Percentiles rank a stretch among this genome's conserved stretches.
These are phyloP conservation scores for Colletotrichum liaoningense DNA, from an alignment of 2,329 filamentous ascomycete species.

Conservation along the genomic window DNA sequence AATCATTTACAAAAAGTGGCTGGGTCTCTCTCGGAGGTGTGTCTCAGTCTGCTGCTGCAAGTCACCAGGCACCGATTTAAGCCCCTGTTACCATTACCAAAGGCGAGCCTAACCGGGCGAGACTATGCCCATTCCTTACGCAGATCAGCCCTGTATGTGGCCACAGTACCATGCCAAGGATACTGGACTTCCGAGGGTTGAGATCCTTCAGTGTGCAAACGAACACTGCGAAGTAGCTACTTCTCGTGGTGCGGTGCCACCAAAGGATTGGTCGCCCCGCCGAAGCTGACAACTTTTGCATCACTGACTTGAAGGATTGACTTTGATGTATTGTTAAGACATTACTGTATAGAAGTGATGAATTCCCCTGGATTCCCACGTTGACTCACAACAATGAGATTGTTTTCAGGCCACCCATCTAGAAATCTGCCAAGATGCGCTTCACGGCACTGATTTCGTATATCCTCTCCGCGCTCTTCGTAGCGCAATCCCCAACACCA, in stretches of 20 bases:
- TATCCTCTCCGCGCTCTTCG: not conserved
- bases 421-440: not conserved
- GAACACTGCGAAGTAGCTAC: not conserved
- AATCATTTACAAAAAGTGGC: not conserved
- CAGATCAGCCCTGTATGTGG: not conserved
- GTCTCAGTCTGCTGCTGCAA: not conserved
- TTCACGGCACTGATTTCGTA: fast-evolving
- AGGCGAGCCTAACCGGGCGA: not conserved
- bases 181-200: not conserved
- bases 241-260: not conserved
- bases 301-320: not conserved
- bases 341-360: not conserved
- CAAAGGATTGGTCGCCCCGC: not conserved
- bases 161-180: not conserved
- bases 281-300: not conserved
- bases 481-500: not conserved
- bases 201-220: not conserved
- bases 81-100: not conserved
- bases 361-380: not conserved
- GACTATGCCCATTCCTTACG: not conserved
- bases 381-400: not conserved
- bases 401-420: not conserved
- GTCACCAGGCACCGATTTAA: not conserved
- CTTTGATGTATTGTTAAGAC: fast-evolving
- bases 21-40: not conserved